phyloP scores from a whole-genome alignment of 78 protist genomes.

The Dictyostelium purpureum region DNA sequence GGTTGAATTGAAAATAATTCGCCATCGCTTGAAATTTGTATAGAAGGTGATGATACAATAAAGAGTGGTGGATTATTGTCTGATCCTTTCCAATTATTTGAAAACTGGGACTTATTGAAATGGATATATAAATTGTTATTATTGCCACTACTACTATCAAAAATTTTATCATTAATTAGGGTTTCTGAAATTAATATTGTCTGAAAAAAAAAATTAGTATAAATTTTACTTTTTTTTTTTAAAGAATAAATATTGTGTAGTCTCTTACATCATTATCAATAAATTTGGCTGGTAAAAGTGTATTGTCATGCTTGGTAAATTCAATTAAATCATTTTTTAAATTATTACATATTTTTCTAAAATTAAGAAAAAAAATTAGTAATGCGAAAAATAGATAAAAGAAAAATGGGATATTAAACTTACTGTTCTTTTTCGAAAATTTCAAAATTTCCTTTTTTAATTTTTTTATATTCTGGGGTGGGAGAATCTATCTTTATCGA shows the following conservation, averaged over 20 bases:
- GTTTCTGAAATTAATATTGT: slow-evolving; percentile 55
- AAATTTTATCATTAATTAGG: neutral
- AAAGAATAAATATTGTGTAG: neutral
- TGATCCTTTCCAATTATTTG: slow-evolving; percentile 42
- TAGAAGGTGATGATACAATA: slow-evolving; percentile 25
- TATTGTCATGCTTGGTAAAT: slow-evolving; percentile 25
- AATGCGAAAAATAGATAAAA: neutral
- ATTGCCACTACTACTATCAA: neutral
- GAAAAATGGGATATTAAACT: neutral
- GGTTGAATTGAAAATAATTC: slow-evolving; percentile 55
- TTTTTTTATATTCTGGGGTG: slow-evolving; percentile 14
- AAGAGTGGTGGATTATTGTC: slow-evolving; percentile 40
- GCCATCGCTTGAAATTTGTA: slow-evolving; percentile 67
- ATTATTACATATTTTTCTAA: neutral
- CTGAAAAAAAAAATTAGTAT: neutral
- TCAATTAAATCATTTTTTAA: slow-evolving; percentile 39
- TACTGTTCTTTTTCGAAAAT: slow-evolving; percentile 12
- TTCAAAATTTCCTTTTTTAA: slow-evolving; percentile 38
- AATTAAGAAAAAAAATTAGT: neutral
- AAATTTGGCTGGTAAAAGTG: slow-evolving; percentile 19
- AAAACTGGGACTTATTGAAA: slow-evolving; percentile 31
- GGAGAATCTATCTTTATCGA: neutral
- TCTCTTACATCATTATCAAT: slow-evolving; percentile 39
- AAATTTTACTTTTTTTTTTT: neutral
- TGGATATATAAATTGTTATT: slow-evolving; percentile 59